Evolutionary conservation across 2,329 filamentous ascomycete genomes (phyloP), one percentile per base, ranked within the genome.

Genomic region (Paecilomyces niveus): DNA sequence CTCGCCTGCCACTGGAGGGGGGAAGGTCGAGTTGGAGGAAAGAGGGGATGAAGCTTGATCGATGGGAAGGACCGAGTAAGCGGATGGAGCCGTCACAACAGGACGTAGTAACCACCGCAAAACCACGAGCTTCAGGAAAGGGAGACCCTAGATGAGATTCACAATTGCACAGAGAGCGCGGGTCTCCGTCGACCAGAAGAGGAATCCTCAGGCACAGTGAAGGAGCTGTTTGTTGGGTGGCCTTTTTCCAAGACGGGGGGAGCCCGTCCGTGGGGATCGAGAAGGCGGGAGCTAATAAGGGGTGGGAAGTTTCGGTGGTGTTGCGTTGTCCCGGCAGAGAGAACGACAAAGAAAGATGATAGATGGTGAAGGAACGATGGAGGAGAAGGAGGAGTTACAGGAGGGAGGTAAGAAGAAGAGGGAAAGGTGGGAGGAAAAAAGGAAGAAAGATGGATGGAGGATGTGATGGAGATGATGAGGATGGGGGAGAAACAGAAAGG

Each of bases 331-430:
- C 22, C 21, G 50, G 50, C 50, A 63, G 60, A 65, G 69, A 68
- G 61, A 73, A 69, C 70, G 70, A 73, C 65, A 64, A 59, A 64
- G 63, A 65, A 65, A 65, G 71, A 79, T 76, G 76, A 77, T 81
- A 70, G 68, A 72, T 75, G 72, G 61, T 39, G 54, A 58, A 58
- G 68, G 70, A 65, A 72, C 67, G 69, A 69, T 62, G 65, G 61
- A 58, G 58, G 60, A 60, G 59, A 55, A 54, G 52, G 54, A 57
- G 62, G 58, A 57, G 59, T 61, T 56, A 59, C 58, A 58, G 51
- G 54, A 53, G 63, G 56, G 52, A 35, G 54, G 24, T 45, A 62
- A 56, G 39, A 55, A 61, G 67, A 67, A 67, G 69, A 64, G 72
- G 67, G 68, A 68, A 69, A 67, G 67, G 68, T 69, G 62, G 63